Percentiles rank a stretch among this genome's conserved stretches.
phyloP scores from a whole-genome alignment of 1,139 yeast species.

The Scheffersomyces lignicola region DNA sequence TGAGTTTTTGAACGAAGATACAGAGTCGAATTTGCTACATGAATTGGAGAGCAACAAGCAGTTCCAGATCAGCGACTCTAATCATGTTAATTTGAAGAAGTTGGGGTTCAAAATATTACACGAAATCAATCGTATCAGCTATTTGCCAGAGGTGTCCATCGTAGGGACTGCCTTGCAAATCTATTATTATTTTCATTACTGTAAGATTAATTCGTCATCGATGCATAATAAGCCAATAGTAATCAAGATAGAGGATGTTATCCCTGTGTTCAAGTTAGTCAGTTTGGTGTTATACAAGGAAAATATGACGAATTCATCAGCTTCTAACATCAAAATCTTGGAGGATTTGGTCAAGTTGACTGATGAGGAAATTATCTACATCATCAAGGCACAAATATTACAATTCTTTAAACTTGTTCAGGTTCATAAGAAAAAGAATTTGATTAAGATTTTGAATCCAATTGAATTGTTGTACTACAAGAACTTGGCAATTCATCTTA shows the following conservation, averaged over 20 bases:
- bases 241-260: conserved; percentile 24
- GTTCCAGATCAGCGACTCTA: conserved; percentile 1
- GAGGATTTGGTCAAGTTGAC: conserved; percentile 14
- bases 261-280: conserved; percentile 30
- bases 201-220: conserved; percentile 1
- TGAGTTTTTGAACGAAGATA: conserved; percentile 19
- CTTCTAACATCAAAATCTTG: conserved; percentile 22
- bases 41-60: conserved; percentile 6
- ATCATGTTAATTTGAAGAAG: conserved; percentile 36
- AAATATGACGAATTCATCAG: conserved; percentile 14
- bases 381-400: conserved; percentile 30
- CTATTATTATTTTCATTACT: conserved; percentile 28
- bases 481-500: conserved; percentile 42
- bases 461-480: conserved; percentile 48
- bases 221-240: conserved; percentile 11
- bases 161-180: conserved; percentile 41
- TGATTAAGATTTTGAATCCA: conserved; percentile 31
- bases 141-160: conserved; percentile 39
- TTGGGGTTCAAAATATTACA: conserved; percentile 45
- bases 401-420: conserved; percentile 36
- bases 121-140: conserved; percentile 37
- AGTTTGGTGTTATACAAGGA: conserved; percentile 24
- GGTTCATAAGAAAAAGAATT: conserved; percentile 28
- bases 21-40: conserved; percentile 5
- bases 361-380: conserved; percentile 18